Conservation (phyloP, 2,329 filamentous ascomycete species). For the Penicillium griseofulvum region DNA sequence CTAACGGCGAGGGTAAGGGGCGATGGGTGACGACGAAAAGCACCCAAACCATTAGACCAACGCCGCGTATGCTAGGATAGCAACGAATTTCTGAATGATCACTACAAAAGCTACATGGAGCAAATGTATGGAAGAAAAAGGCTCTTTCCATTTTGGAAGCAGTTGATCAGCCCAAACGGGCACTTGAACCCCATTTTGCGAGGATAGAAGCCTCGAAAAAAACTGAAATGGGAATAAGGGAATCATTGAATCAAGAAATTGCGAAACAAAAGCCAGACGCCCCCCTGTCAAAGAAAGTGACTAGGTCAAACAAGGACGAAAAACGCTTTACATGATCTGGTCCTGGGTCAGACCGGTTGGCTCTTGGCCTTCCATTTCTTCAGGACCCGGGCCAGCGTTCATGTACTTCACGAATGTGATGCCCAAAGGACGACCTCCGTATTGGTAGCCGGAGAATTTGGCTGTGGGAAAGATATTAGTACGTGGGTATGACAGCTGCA, state of each 20-base stretch:
- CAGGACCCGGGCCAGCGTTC: conserved; percentile 59
- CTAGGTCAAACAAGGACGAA: conserved; percentile 4
- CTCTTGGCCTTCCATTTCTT: conserved; percentile 81
- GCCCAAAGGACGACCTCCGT: conserved; percentile 89
- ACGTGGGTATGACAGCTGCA: conserved; percentile 12
- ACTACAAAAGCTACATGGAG: neutral
- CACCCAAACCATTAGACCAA: neutral
- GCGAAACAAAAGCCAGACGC: conserved; percentile 5
- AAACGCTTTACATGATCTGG: conserved; percentile 78
- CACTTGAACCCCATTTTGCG: conserved; percentile 9
- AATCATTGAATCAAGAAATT: conserved; percentile 19
- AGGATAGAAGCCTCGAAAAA: conserved; percentile 1
- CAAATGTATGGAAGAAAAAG: neutral
- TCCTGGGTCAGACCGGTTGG: conserved; percentile 81
- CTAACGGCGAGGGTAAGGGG: neutral
- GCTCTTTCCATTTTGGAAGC: conserved; percentile 2
- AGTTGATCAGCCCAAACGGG: conserved; percentile 6
- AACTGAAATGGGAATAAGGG: conserved; percentile 22
- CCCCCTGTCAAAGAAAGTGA: conserved; percentile 9
- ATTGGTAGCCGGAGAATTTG: conserved; percentile 97
- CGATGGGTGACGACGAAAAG: no score
- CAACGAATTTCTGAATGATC: neutral
- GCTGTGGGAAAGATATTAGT: conserved; percentile 45
- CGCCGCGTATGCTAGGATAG: neutral
- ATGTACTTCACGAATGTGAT: conserved; percentile 93